phyloP scores from a whole-genome alignment of 331 rosid species.

The Malus hybrid region DNA sequence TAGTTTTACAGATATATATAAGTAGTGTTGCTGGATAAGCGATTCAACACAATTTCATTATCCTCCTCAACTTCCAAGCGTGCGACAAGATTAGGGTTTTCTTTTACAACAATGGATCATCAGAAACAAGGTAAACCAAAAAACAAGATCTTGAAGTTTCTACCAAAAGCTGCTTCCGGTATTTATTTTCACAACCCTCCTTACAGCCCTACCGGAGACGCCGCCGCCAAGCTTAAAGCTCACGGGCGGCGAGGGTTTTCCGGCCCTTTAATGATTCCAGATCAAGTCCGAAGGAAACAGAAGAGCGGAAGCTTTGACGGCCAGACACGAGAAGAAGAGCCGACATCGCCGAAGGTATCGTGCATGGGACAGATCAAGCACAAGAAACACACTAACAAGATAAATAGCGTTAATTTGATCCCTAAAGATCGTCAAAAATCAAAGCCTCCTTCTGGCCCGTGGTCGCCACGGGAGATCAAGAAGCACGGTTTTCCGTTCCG shows the following conservation, averaged over 20 bases:
- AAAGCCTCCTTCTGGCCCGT: neutral
- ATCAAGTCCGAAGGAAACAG: constrained; percentile 40
- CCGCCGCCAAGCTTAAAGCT: constrained; percentile 13
- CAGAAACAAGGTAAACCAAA: constrained; percentile 35
- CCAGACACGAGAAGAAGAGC: constrained; percentile 53
- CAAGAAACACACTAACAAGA: constrained; percentile 51
- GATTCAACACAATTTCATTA: no score
- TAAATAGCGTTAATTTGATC: constrained; percentile 15
- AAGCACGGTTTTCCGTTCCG: constrained; percentile 31
- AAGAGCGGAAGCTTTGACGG: constrained; percentile 26
- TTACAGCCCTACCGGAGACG: constrained; percentile 47
- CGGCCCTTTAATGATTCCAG: constrained; percentile 49
- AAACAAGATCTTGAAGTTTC: constrained; percentile 49
- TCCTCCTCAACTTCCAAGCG: neutral
- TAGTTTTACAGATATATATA: neutral
- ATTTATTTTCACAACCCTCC: constrained; percentile 46
- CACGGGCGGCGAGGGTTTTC: constrained; percentile 39
- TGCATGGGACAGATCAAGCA: constrained; percentile 96
- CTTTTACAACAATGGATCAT: constrained; percentile 29
- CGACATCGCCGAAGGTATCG: constrained; percentile 82
- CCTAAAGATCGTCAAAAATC: neutral
- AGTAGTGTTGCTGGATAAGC: neutral
- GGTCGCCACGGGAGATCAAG: constrained; percentile 26
- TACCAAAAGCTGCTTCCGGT: constrained; percentile 57
- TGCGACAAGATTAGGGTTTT: neutral